Percentiles rank a stretch among this genome's conserved stretches.
Conservation (phyloP, 352 stramenopile species). For the Phytophthora pistaciae region DNA sequence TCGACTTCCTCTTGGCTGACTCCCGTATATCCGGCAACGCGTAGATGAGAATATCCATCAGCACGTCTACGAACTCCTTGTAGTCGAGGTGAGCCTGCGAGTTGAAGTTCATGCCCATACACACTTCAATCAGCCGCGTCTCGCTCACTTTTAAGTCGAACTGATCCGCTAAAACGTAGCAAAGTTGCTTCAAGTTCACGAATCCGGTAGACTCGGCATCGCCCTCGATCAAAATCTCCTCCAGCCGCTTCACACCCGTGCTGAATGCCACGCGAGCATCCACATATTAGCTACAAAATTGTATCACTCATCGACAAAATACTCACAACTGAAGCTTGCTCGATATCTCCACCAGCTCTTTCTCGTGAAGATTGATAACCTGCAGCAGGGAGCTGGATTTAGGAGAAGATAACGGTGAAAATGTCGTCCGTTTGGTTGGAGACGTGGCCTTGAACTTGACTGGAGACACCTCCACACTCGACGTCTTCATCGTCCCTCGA, state of each 20-base stretch:
- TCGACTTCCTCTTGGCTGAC: slow-evolving; percentile 25
- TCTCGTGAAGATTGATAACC: slow-evolving; percentile 52
- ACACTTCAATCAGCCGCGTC: slow-evolving; percentile 57
- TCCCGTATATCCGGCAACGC: slow-evolving; percentile 31
- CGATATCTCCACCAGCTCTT: slow-evolving; percentile 57
- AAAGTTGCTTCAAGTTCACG: slow-evolving; percentile 61
- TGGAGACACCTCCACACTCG: slow-evolving; percentile 15
- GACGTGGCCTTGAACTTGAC: slow-evolving; percentile 13
- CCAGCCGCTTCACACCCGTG: slow-evolving; percentile 53
- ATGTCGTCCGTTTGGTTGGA: background rate
- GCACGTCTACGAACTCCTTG: slow-evolving; percentile 53
- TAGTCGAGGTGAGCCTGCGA: slow-evolving; percentile 58
- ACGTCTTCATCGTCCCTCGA: slow-evolving; percentile 6
- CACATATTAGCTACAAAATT: background rate
- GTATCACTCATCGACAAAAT: background rate
- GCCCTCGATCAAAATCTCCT: slow-evolving; percentile 40
- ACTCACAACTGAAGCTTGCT: slow-evolving; percentile 64
- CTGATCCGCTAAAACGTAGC: slow-evolving; percentile 46
- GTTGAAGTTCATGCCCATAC: slow-evolving; percentile 73
- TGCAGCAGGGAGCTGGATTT: slow-evolving; percentile 1
- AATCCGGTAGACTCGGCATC: slow-evolving; percentile 46
- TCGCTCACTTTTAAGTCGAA: slow-evolving; percentile 48
- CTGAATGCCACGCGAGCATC: slow-evolving; percentile 11
- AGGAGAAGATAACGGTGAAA: slow-evolving; percentile 4
- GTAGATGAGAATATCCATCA: slow-evolving; percentile 72